Base-by-base conservation (phyloP, 345 rosid species). In the Gossypium raimondii region DNA sequence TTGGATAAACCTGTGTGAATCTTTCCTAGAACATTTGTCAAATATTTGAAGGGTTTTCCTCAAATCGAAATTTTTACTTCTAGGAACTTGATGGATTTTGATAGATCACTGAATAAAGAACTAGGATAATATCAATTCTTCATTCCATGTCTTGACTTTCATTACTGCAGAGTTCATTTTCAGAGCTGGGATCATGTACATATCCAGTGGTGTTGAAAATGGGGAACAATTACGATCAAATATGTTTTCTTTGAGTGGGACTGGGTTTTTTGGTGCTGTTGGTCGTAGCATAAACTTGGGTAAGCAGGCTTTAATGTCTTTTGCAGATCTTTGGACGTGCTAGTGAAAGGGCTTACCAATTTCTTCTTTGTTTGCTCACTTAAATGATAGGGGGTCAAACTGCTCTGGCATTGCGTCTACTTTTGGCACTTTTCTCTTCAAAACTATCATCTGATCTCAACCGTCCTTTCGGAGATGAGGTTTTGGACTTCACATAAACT, bases 181-280 rank as follows among this genome's bases (percentile, higher is more conserved):
- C 97, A 89, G 97, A 88, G 97, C 94, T 86, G 98, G 98, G 88
- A 94, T 94, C 58, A 92, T 92, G 97, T 92, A 91, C 78, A 78
- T 86, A 72, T 78, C 90, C 0, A 76, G 73, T 73, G 86, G 81
- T 25, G 85, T 76, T 69, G 89, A 86, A 70, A 76, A 8, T 62
- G 86, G 84, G n/a, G 82, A 81, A 59, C 82, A 80, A 70, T 75
- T 88, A 59, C 83, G 73, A 74, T 83, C 94, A 16, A 85, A 81
- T 73, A 83, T 78, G 85, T 84, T 94, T 53, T 88, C 96, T n/a
- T 80, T 92, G 81, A 89, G 88, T 14, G 98, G 97, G 6, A 80
- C 86, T 16, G 98, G 96, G 11, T 92, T 92, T 81, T 85, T 91
- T 25, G 97, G 88, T 67, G 96, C 96, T 7, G 78, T 91, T 80